phyloP scores from a whole-genome alignment of 106 monocot genomes.

The Dactylorhiza incarnata region DNA sequence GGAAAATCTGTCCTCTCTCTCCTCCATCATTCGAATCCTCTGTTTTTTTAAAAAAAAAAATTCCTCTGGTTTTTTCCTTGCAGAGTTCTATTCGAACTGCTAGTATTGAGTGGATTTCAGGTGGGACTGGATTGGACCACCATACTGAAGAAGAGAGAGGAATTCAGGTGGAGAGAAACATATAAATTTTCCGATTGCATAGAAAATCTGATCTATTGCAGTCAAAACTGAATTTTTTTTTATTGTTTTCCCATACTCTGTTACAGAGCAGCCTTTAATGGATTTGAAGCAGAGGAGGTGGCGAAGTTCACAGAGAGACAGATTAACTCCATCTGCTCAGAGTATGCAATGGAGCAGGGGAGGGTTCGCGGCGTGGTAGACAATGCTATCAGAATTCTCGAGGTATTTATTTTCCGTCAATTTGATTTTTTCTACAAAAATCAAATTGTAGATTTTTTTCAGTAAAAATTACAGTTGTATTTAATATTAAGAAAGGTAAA shows the following conservation, averaged over 20 bases:
- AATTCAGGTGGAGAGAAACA: slow-evolving; percentile 29
- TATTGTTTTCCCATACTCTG: background rate
- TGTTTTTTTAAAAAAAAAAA: background rate
- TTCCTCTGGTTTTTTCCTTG: no score
- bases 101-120: slow-evolving; percentile 40
- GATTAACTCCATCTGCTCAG: slow-evolving; percentile 33
- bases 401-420: slow-evolving; percentile 32
- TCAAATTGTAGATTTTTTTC: no score
- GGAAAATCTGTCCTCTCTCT: background rate
- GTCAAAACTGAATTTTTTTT: background rate
- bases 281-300: slow-evolving; percentile 45
- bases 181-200: background rate
- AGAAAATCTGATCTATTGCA: background rate
- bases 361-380: slow-evolving; percentile 45
- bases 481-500: no score
- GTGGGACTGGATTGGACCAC: slow-evolving; percentile 55
- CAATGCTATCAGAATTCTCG: slow-evolving; percentile 50
- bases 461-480: no score
- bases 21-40: background rate
- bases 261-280: slow-evolving; percentile 53
- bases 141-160: slow-evolving; percentile 45
- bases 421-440: no score
- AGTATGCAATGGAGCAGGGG: slow-evolving; percentile 44
- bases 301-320: slow-evolving; percentile 47
- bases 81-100: slow-evolving; percentile 52